These are phyloP conservation scores for Bromus sterilis DNA, from an alignment of 176 grass and related monocot genomes.

Conservation along the genomic window DNA sequence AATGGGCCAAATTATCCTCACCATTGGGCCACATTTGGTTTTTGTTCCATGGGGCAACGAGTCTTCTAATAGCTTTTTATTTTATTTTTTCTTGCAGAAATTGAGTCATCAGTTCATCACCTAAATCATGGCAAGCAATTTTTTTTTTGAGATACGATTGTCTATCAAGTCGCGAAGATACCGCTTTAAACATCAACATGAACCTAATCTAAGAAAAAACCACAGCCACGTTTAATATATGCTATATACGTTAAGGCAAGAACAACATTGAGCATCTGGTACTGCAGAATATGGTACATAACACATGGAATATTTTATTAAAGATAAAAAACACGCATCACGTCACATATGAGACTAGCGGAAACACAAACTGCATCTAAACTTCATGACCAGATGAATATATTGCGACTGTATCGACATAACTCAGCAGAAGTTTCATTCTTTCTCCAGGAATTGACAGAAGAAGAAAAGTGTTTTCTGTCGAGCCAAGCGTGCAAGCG, in stretches of 20 bases:
- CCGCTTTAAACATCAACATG: neutral
- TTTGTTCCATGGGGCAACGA: too few species aligned
- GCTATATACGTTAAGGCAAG: neutral
- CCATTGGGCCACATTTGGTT: too few species aligned
- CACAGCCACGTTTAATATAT: neutral
- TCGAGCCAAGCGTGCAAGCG: neutral
- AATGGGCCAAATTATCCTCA: too few species aligned
- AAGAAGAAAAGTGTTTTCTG: neutral
- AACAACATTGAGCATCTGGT: neutral
- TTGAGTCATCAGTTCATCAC: neutral
- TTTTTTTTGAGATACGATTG: neutral
- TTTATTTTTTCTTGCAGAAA: neutral
- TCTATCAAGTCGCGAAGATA: neutral
- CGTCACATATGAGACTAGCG: neutral
- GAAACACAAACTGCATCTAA: neutral
- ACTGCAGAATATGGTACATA: neutral
- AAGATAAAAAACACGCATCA: neutral
- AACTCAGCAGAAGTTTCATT: neutral
- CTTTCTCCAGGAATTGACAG: neutral
- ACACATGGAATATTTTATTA: too few species aligned
- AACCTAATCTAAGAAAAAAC: neutral
- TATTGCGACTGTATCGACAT: neutral
- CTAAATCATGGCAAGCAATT: neutral
- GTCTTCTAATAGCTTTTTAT: too few species aligned
- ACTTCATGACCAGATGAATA: neutral